A percentile compares a stretch with the other conserved stretches of the same genome.
phyloP scores from a whole-genome alignment of 768 basidiomycete genomes.

The Boletus bicolor region DNA sequence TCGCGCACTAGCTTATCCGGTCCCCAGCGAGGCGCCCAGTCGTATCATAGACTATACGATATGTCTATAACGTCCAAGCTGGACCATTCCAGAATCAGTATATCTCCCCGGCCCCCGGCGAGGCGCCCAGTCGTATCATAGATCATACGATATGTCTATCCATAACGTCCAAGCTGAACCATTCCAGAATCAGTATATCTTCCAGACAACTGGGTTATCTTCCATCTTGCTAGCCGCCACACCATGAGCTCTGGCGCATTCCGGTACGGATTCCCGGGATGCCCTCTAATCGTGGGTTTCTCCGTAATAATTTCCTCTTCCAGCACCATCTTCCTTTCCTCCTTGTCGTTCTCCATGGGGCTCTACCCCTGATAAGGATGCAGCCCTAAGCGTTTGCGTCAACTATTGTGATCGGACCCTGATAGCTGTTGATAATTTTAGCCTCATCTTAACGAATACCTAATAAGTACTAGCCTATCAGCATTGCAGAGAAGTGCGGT shows the following conservation, averaged over 20 bases:
- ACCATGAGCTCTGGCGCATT: slow-evolving; percentile 2
- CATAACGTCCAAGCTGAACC: background rate
- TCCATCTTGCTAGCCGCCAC: slow-evolving; percentile 4
- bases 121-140: slow-evolving; percentile 8
- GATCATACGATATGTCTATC: background rate
- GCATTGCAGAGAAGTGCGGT: too few species aligned
- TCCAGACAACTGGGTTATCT: background rate
- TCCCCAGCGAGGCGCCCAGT: slow-evolving; percentile 12
- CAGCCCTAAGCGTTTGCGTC: background rate
- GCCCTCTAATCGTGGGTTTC: slow-evolving; percentile 4
- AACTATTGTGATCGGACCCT: background rate
- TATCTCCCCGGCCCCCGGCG: background rate
- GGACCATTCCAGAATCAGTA: background rate
- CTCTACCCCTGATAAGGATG: background rate
- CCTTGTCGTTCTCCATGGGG: background rate
- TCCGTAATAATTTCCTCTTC: slow-evolving; percentile 3
- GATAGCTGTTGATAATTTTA: background rate
- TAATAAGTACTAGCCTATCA: too few species aligned
- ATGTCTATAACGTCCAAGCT: background rate
- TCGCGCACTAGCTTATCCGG: background rate
- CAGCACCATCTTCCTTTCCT: slow-evolving; percentile 1
- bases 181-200: background rate
- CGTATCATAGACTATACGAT: background rate
- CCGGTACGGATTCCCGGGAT: background rate
- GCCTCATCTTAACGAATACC: too few species aligned